Base-by-base conservation (phyloP, 768 basidiomycete genomes). In the Boletellus emodensis region DNA sequence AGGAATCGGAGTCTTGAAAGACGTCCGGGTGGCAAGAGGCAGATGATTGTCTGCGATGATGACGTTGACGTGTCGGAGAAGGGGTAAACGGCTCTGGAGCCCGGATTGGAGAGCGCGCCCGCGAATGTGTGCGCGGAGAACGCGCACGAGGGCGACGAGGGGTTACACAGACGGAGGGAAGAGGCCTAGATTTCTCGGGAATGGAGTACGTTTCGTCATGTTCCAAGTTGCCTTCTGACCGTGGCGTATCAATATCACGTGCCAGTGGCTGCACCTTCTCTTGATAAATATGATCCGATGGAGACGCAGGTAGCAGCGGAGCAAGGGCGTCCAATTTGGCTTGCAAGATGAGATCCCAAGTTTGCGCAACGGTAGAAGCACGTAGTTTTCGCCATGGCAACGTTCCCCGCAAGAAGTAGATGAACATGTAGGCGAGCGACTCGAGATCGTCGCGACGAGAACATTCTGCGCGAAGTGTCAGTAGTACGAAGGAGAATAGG, bases 371-470 rank as follows among this genome's bases (percentile, higher is more conserved):
- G 11, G 86, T 79, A 33, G 79, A 71, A 0, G 82, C 87, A 39
- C 83, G 80, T 39, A 87, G 61, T 70, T 84, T 86, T 60, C 85
- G 76, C 88, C 88, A 90, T 1, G 88, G 88, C 3, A 90, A 72
- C 0, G 82, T 83, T 14, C 88, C 87, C 6, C 86, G 83, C 13
- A 89, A 68, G 66, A 90, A 89, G 60, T 90, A 89, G 38, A 89
- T 81, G 52, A 90, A 78, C 85, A 89, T 87, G 69, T 90, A 90
- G 0, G 88, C 84, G 7, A 90, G 72, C 0, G 83, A 83, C 68
- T 90, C 87, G 50, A 90, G 78, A 61, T 90, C 88, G 57, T 90
- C 88, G 35, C 88, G 78, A 42, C 87, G 79, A 6, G 85, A 85
- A 11, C 81, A 83, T 66, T 90, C 87, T 83, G 64, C 46, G 43